A percentile compares a stretch with the other conserved stretches of the same genome.
phyloP scores from a whole-genome alignment of 1,139 yeast genomes.

The Pichia sp. region DNA sequence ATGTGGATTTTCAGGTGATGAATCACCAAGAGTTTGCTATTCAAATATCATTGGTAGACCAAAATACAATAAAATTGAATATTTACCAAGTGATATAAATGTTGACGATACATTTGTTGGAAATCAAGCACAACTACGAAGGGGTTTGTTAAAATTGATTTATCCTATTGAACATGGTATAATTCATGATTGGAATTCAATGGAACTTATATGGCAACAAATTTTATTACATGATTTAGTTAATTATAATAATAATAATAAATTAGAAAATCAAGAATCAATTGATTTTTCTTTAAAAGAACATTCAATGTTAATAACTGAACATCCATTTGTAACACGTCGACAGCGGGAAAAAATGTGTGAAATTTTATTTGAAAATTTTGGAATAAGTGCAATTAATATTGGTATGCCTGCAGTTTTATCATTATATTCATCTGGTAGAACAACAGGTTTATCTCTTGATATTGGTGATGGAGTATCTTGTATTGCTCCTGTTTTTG shows the following conservation, averaged over 20 bases:
- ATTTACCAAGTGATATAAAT: constrained; percentile 73
- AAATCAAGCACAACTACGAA: constrained; percentile 58
- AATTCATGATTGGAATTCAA: constrained; percentile 80
- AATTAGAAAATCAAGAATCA: not conserved
- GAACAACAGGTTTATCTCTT: constrained; percentile 84
- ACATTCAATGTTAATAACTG: constrained; percentile 88
- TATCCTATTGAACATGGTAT: constrained; percentile 81
- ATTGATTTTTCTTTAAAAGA: constrained; percentile 35
- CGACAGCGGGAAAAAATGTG: constrained; percentile 67
- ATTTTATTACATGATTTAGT: constrained; percentile 21
- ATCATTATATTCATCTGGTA: constrained; percentile 80
- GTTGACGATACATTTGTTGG: constrained; percentile 66
- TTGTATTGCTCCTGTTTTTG: constrained; percentile 83
- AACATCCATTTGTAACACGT: constrained; percentile 80
- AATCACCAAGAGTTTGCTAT: constrained; percentile 53
- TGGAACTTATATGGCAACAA: constrained; percentile 44
- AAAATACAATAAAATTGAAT: constrained; percentile 62
- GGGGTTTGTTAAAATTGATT: constrained; percentile 65
- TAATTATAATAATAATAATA: constrained; percentile 8
- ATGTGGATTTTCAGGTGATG: constrained; percentile 94
- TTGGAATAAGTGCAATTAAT: constrained; percentile 83
- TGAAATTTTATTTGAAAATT: constrained; percentile 75
- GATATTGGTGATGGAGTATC: constrained; percentile 93
- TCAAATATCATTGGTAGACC: constrained; percentile 68
- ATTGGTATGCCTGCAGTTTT: constrained; percentile 79